Percentiles rank a stretch among this genome's conserved stretches.
phyloP scores from a whole-genome alignment of 352 stramenopile genomes.

The Globisporangium splendens region DNA sequence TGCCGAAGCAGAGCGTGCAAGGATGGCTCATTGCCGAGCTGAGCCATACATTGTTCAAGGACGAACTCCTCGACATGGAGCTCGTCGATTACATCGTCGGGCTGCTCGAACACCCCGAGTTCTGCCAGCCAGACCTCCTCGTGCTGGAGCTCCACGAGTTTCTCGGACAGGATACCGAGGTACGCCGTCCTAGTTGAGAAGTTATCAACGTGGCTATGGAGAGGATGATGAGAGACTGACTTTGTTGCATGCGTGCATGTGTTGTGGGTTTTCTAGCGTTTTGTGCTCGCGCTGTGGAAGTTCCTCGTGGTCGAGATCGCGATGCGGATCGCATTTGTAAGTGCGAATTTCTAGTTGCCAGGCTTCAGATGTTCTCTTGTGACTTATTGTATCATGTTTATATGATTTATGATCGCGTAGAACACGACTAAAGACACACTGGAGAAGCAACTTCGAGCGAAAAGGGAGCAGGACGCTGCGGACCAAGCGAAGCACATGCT shows the following conservation, averaged over 20 bases:
- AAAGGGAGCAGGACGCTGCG: constrained; percentile 4
- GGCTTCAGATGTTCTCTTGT: not conserved
- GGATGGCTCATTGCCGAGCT: constrained; percentile 49
- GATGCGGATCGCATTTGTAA: constrained; percentile 46
- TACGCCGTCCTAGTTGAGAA: constrained; percentile 13
- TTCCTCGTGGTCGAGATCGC: constrained; percentile 70
- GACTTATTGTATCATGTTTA: not conserved
- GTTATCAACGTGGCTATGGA: not conserved
- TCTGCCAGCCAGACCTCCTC: constrained; percentile 63
- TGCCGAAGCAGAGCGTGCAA: constrained; percentile 19
- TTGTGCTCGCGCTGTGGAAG: constrained; percentile 72
- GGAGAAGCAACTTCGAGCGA: constrained; percentile 13
- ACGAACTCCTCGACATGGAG: constrained; percentile 44
- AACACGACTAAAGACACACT: constrained; percentile 10
- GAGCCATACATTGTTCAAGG: constrained; percentile 27
- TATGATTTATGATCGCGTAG: not conserved
- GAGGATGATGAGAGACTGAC: not conserved
- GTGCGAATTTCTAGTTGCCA: not conserved
- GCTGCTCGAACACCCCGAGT: constrained; percentile 67
- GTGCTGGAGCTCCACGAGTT: constrained; percentile 70
- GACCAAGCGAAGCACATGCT: not conserved
- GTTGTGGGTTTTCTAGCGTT: constrained; percentile 24
- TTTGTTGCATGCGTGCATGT: constrained; percentile 5
- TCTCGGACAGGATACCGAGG: constrained; percentile 31
- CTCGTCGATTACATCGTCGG: constrained; percentile 64